Base-by-base conservation (phyloP, 148 eudicot species). In the Amaranthus palmeri region DNA sequence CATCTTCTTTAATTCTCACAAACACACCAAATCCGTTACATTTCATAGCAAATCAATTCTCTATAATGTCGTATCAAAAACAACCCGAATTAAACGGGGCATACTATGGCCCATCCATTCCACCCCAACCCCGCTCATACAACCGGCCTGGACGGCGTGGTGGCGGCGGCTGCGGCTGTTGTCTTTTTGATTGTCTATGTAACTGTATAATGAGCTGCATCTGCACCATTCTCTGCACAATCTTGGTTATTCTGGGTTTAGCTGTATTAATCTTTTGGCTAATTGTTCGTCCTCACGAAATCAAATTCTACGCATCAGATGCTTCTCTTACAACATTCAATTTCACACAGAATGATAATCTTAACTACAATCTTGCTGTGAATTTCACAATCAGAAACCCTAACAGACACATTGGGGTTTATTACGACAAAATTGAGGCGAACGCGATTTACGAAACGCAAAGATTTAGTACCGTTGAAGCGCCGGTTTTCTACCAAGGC, bases 41-140 rank as follows among this genome's bases (percentile, higher is more conserved):
- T n/a, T n/a, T n/a, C n/a, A n/a, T n/a, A n/a, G n/a, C n/a, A n/a
- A 10, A 47, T 6, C 15, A 9, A 17, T 1, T 0, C 5, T 15
- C 12, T 2, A 45, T 13, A 63, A 81, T 82, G 83, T 49, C 79
- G 0, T 78, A 80, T 44, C 74, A 81, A 9, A 83, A 82, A 48
- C 96, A 90, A 47, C 82, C 91, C 12, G 86, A 87, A 17, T 67
- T 91, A 4, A 91, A 91, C 79, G 95, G 95, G 7, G 93, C 88
- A 62, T 91, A 85, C 80, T 91, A 91, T 75, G 97, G 92, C 77
- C 97, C 96, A 1, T 70, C 92, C 3, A 74, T 88, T 44, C 96
- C 90, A 5, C 90, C 87, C 5, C 87, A 85, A 4, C 45, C 80
- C 2, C 62, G 72, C 10, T 25, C 78, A 61, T 87, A 83, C 81